phyloP scores from a whole-genome alignment of 2,329 filamentous ascomycete genomes.

The Diaporthe ilicicola region DNA sequence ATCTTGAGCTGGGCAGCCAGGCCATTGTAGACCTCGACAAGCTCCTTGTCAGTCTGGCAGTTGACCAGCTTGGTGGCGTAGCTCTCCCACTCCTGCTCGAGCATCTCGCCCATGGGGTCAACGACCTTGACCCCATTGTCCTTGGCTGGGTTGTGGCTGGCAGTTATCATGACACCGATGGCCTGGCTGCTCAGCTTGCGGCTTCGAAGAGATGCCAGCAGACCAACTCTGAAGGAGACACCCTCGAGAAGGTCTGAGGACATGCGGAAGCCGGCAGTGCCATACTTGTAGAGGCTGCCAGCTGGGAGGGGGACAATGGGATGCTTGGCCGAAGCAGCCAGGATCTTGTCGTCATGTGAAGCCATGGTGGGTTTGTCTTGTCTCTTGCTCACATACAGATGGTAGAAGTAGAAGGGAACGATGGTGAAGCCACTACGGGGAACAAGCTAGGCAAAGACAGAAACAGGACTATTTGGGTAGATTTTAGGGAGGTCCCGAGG shows the following conservation, averaged over 20 bases:
- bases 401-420: neutral
- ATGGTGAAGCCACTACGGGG: neutral
- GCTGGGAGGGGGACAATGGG: constrained; percentile 59
- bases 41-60: constrained; percentile 75
- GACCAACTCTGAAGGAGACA: constrained; percentile 90
- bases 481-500: neutral
- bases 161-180: constrained; percentile 96
- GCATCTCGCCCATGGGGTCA: constrained; percentile 97
- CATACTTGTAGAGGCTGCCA: constrained; percentile 68
- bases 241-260: constrained; percentile 84
- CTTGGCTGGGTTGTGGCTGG: constrained; percentile 87
- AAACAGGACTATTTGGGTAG: constrained; percentile 21
- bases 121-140: constrained; percentile 97
- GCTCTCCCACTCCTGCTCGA: constrained; percentile 93
- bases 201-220: constrained; percentile 87
- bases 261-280: constrained; percentile 75
- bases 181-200: constrained; percentile 89
- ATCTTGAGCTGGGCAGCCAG: constrained; percentile 81
- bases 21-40: constrained; percentile 79
- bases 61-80: constrained; percentile 92
- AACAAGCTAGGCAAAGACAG: neutral
- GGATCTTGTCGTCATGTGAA: constrained; percentile 53
- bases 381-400: constrained; percentile 9
- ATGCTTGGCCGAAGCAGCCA: constrained; percentile 69
- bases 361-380: constrained; percentile 53